Conservation (phyloP, 129 eudicot genomes). For the Ambrosia trifida region DNA sequence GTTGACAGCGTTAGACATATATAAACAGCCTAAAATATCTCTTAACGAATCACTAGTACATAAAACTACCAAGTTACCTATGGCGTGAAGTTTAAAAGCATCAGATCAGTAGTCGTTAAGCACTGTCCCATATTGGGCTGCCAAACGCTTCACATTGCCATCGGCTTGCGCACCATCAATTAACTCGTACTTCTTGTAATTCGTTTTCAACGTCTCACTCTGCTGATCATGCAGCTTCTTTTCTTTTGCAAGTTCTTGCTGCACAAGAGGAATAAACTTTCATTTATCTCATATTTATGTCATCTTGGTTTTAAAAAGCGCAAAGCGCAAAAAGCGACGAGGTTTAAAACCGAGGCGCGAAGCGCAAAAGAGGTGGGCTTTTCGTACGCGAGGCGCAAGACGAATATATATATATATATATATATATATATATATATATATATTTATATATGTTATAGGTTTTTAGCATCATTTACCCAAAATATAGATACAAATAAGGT, state of each 20-base stretch:
- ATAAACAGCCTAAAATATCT: background rate
- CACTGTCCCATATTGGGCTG: constrained; percentile 30
- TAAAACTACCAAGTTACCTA: background rate
- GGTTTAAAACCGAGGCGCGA: too few species aligned
- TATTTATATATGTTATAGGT: too few species aligned
- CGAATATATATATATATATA: too few species aligned
- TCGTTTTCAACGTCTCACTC: constrained; percentile 44
- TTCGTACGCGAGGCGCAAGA: too few species aligned
- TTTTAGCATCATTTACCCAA: too few species aligned
- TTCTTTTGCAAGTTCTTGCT: constrained; percentile 62
- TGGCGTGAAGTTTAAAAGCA: background rate
- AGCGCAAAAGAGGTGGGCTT: too few species aligned
- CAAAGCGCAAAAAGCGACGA: too few species aligned
- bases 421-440: too few species aligned
- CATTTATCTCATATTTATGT: background rate
- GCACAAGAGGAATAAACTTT: constrained; percentile 8
- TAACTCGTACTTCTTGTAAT: constrained; percentile 59
- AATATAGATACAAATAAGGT: too few species aligned
- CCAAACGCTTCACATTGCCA: constrained; percentile 46
- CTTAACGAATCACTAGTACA: background rate
- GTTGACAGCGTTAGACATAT: background rate
- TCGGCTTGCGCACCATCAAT: constrained; percentile 44
- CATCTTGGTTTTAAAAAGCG: too few species aligned
- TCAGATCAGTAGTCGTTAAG: constrained; percentile 7
- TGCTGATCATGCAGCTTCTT: constrained; percentile 65